Evolutionary conservation across 106 monocot species (phyloP).

Genomic region (Allium fistulosum): DNA sequence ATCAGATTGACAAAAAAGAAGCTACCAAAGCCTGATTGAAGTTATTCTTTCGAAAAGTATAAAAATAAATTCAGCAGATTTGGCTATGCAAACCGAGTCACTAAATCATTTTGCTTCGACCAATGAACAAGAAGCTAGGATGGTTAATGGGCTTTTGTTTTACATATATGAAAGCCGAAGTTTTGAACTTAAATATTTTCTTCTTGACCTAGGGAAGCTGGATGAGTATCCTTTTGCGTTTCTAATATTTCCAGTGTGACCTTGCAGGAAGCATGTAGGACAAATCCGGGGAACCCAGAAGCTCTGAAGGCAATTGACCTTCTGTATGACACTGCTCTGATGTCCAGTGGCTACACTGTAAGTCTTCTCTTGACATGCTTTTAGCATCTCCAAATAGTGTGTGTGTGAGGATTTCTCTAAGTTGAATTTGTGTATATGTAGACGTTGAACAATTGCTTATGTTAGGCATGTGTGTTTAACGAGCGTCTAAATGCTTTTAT

Average conservation of each 20-base stretch:
- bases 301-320: conserved; percentile 79
- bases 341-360: conserved; percentile 93
- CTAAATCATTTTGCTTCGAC: no score
- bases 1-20: no score
- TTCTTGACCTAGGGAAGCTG: no score
- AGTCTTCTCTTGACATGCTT: conserved; percentile 13
- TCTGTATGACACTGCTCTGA: conserved; percentile 80
- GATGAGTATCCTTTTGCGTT: no score
- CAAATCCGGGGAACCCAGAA: conserved; percentile 60
- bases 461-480: neutral
- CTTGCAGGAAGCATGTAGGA: conserved; percentile 56
- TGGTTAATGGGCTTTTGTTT: no score
- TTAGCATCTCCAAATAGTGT: neutral
- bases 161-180: no score
- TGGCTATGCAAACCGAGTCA: no score
- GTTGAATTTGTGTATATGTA: neutral
- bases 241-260: neutral
- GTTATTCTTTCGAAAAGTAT: no score
- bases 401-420: neutral
- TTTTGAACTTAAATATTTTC: no score
- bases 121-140: no score
- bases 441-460: neutral
- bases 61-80: no score
- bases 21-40: no score
- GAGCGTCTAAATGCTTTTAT: neutral